Base-by-base conservation (phyloP, 2,329 filamentous ascomycete species). In the Aspergillus floridensis region DNA sequence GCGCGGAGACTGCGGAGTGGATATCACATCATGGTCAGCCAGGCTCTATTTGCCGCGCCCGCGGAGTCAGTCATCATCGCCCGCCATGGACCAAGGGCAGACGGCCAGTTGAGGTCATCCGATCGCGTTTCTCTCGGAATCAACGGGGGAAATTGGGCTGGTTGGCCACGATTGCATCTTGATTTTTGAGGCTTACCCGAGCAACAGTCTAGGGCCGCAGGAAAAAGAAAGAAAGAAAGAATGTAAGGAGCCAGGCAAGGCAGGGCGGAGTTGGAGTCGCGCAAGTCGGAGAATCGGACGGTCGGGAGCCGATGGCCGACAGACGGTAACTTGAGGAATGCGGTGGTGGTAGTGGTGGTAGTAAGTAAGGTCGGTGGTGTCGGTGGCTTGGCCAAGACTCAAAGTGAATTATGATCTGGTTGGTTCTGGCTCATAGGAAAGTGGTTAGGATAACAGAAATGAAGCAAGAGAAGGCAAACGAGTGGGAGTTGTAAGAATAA, bases 1-100 rank as follows among this genome's bases (percentile, higher is more conserved):
- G 38, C 62, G 64, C 63, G 64, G 64, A 59, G 56, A 55, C 54
- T 61, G 52, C n/a, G 54, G 50, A 44, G 16, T 19, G 24, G 53
- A 57, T 48, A 58, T 60, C 62, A 63, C 26, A 21, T 58, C 22
- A 46, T 58, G 38, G 44, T 53, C 53, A 57, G 54, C 32, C 21
- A 46, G 26, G 46, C 29, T 44, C 41, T 53, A 29, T 32, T 16
- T 21, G 58, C 31, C 29, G 35, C 16, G 19, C 54, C 31, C 29
- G 35, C 16, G 19, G 12, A 46, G 53, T 22, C 12, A 46, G 53
- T 22, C 12, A 29, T 22, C 12, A 29, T 54, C 22, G 32, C 5
- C 32, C 32, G 53, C 52, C 52, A 47, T 54, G 24, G 38, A 5
- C 35, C 22, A 7, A 29, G 24, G 38, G 52, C 19, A 5, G 14